Base-by-base conservation (phyloP, 192 early-diverging fungal genomes). In the Mortierella claussenii region DNA sequence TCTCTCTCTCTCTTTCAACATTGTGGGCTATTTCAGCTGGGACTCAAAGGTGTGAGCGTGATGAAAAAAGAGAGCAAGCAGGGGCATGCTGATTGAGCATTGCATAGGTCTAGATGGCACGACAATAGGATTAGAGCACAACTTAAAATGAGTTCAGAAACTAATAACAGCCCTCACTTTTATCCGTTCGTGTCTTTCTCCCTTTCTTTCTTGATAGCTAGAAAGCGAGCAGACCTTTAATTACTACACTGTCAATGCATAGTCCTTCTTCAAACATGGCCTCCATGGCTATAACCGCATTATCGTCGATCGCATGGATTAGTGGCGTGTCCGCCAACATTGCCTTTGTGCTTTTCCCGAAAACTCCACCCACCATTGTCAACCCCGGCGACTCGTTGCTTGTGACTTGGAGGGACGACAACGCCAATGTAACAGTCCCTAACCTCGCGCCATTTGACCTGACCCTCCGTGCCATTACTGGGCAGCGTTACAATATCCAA, bases 381-480 rank as follows among this genome's bases (percentile, higher is more conserved):
- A 48, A 66, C 2, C 73, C 73, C 30, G 73, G 73, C 15, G 46
- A 62, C 9, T 15, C 9, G 1, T 26, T 76, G 3, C n/a, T 30
- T 32, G 11, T 76, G 12, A 52, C 1, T 26, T 76, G 73, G 73
- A 51, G 9, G 10, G 1, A 40, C 0, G 46, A 56, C n/a, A 30
- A 32, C 20, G 28, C 49, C 33, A 36, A 17, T 5, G 47, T n/a
- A 0, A 48, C 50, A 0, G 15, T 28, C 15, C 27, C n/a, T 8
- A 62, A 62, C 20, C 43, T n/a, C n/a, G 32, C 27, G 3, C 64
- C 73, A 21, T 61, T 76, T 40, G 54, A 42, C 7, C 18, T 76
- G 11, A 4, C 36, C 10, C 59, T 76, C 36, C 73, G 73, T 46
- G 73, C 73, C 33, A 30, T 62, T 12, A 42, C 42, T 3, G 73